A percentile compares a stretch with the other conserved stretches of the same genome.
phyloP scores from a whole-genome alignment of 176 grass and related monocot species.

The Aechmea fasciata region DNA sequence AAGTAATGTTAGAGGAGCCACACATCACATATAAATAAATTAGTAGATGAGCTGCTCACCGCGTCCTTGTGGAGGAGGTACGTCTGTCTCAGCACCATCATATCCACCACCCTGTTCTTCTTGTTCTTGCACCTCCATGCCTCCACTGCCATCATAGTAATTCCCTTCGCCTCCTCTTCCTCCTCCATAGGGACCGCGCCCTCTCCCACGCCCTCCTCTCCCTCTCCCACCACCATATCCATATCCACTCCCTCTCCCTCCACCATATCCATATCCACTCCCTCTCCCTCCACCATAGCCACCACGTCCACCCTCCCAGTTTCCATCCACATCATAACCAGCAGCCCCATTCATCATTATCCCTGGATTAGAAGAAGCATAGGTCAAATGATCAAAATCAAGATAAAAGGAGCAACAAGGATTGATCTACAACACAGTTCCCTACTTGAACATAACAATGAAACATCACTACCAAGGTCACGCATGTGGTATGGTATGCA shows the following conservation, averaged over 20 bases:
- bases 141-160: constrained; percentile 36
- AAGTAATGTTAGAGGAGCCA: not conserved
- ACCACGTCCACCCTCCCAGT: constrained; percentile 30
- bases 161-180: constrained; percentile 52
- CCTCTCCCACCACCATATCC: constrained; percentile 11
- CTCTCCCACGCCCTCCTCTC: constrained; percentile 8
- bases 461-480: no score
- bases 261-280: constrained; percentile 10
- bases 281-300: constrained; percentile 12
- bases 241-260: not conserved
- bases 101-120: constrained; percentile 41
- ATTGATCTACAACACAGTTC: not conserved
- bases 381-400: constrained; percentile 19
- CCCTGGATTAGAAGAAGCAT: constrained; percentile 15
- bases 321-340: constrained; percentile 31
- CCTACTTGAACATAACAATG: not conserved
- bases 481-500: no score
- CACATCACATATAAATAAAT: not conserved
- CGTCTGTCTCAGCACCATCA: constrained; percentile 38
- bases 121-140: constrained; percentile 35
- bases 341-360: constrained; percentile 49
- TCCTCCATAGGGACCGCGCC: constrained; percentile 38
- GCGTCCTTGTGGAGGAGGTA: constrained; percentile 20
- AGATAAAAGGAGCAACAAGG: not conserved
- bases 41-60: constrained; percentile 2